Conservation (phyloP, 116 monocot genomes). For the Papilionanthe hybrid region DNA sequence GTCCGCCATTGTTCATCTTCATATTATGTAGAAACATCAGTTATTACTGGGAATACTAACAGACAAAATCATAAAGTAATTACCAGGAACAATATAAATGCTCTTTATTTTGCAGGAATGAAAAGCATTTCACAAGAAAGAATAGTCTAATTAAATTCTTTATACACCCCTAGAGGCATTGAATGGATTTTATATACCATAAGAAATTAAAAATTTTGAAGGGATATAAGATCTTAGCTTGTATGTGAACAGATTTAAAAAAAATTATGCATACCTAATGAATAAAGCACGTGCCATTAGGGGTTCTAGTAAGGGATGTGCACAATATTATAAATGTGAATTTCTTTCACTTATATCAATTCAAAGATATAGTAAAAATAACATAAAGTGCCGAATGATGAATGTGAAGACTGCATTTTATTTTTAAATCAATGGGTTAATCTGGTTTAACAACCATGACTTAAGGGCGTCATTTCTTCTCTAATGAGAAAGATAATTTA, state of each 20-base stretch:
- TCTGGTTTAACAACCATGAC: neutral
- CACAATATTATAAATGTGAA: neutral
- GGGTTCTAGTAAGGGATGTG: neutral
- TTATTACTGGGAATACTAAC: neutral
- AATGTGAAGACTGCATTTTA: neutral
- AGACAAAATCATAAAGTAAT: neutral
- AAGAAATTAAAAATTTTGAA: neutral
- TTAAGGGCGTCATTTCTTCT: neutral
- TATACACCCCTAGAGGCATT: neutral
- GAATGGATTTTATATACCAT: neutral
- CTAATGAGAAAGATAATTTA: neutral
- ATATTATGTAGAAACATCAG: constrained; percentile 9
- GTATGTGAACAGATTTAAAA: too few species aligned
- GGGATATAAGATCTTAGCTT: neutral
- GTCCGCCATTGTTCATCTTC: constrained; percentile 86
- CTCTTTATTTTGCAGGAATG: neutral
- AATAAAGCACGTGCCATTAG: too few species aligned
- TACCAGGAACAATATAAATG: neutral
- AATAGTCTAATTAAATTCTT: neutral
- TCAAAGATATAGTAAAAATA: neutral
- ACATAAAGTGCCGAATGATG: neutral
- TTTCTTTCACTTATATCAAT: neutral
- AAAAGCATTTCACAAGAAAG: constrained; percentile 1
- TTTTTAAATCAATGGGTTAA: neutral
- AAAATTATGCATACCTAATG: too few species aligned